Percentiles rank a stretch among this genome's conserved stretches.
These are phyloP conservation scores for Hirsutella rhossiliensis DNA, from an alignment of 2,329 filamentous ascomycete species.

Conservation along the genomic window DNA sequence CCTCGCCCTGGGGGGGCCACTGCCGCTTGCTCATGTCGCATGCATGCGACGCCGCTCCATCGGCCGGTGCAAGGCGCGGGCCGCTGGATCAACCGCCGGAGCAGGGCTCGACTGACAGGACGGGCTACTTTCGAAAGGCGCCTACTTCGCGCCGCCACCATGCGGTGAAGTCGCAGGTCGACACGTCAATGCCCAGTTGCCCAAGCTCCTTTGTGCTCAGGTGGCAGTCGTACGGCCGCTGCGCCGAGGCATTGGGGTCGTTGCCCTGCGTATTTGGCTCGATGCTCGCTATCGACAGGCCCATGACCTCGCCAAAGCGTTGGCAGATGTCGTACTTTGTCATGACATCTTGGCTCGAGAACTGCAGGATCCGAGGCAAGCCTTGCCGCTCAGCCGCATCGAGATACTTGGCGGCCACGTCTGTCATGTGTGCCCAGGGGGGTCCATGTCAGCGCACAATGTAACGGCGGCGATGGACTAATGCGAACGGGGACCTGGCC, in stretches of 20 bases:
- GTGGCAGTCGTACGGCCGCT: constrained; percentile 81
- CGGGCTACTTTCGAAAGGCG: constrained; percentile 41
- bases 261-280: constrained; percentile 59
- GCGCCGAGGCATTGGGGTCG: constrained; percentile 57
- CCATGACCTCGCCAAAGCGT: constrained; percentile 67
- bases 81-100: neutral
- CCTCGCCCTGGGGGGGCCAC: too few relatives aligned
- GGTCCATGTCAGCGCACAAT: neutral
- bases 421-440: constrained; percentile 24
- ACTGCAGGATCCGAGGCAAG: constrained; percentile 66
- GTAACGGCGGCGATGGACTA: neutral
- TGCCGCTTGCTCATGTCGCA: too few relatives aligned
- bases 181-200: constrained; percentile 62
- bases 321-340: constrained; percentile 88
- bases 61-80: too few relatives aligned
- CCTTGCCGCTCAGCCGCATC: constrained; percentile 30
- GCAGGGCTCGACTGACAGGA: neutral
- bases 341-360: constrained; percentile 73
- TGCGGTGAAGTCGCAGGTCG: constrained; percentile 60
- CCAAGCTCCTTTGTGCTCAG: constrained; percentile 64
- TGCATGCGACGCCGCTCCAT: too few relatives aligned
- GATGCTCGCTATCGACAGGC: constrained; percentile 56
- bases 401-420: constrained; percentile 61
- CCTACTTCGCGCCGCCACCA: constrained; percentile 66
- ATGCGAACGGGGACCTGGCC: neutral